Evolutionary conservation across 495 filamentous ascomycete genomes (phyloP).

Genomic region (Astrothelium macrocarpum): DNA sequence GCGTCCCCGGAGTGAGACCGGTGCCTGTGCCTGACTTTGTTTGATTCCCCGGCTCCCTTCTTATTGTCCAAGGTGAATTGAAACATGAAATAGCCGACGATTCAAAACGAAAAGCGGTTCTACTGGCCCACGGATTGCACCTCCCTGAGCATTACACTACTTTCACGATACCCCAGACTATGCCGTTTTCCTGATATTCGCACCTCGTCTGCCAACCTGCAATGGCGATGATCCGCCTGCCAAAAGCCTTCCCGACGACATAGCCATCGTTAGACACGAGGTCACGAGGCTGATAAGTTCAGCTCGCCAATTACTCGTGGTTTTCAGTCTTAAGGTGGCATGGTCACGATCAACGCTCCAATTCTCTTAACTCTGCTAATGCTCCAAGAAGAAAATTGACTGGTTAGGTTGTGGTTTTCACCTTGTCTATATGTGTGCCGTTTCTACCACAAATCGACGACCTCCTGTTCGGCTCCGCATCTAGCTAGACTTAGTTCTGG

Average conservation of each 20-base stretch:
- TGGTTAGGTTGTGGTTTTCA: not conserved
- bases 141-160: not conserved
- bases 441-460: not conserved
- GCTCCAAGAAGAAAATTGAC: not conserved
- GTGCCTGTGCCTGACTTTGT: too few species aligned
- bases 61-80: too few species aligned
- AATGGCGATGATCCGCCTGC: slow-evolving; percentile 8
- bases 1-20: too few species aligned
- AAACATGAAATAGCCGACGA: not conserved
- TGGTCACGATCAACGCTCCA: not conserved
- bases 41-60: too few species aligned
- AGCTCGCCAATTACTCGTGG: not conserved
- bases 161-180: slow-evolving; percentile 12
- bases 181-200: slow-evolving; percentile 18
- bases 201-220: slow-evolving; percentile 11
- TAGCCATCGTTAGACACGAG: not conserved
- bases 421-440: slow-evolving; percentile 7
- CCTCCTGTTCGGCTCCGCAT: not conserved
- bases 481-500: not conserved
- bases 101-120: not conserved
- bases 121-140: slow-evolving; percentile 21
- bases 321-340: slow-evolving; percentile 5
- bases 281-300: not conserved
- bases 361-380: not conserved
- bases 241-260: slow-evolving; percentile 1